Conservation (phyloP, 768 basidiomycete genomes). For the Suillus occidentalis region DNA sequence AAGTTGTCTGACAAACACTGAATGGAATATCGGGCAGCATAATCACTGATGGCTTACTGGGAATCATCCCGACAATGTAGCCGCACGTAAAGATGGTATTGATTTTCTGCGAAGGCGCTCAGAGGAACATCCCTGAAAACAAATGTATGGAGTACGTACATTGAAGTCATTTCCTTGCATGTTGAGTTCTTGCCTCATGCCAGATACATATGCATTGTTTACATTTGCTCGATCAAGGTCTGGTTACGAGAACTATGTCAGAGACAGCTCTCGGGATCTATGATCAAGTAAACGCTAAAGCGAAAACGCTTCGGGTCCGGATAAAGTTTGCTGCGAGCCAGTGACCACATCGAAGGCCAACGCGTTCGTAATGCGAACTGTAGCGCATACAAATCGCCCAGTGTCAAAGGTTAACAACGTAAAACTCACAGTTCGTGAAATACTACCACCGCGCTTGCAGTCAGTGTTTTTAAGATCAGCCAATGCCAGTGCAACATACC, state of each 20-base stretch:
- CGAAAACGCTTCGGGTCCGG: background rate
- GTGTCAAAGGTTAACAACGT: background rate
- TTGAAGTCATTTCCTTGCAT: conserved; percentile 69
- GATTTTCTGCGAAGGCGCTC: conserved; percentile 44
- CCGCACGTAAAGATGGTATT: conserved; percentile 74
- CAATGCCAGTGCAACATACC: conserved; percentile 40
- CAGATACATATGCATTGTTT: conserved; percentile 75
- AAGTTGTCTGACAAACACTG: conserved; percentile 50
- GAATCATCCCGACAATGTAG: conserved; percentile 75
- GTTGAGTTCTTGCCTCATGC: conserved; percentile 70
- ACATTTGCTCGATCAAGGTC: conserved; percentile 71
- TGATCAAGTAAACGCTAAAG: background rate
- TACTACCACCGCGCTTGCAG: conserved; percentile 40
- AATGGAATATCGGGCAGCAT: background rate
- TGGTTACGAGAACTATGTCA: conserved; percentile 25
- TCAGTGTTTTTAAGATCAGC: conserved; percentile 12
- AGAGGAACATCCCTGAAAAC: background rate
- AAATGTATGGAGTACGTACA: conserved; percentile 27
- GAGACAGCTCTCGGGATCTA: background rate
- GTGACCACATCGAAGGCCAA: background rate
- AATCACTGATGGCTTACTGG: conserved; percentile 39
- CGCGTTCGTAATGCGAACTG: background rate
- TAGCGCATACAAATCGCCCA: background rate
- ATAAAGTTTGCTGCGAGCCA: background rate
- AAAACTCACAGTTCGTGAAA: conserved; percentile 59